These are phyloP conservation scores for Neoascochyta sp. DNA, from an alignment of 2,329 filamentous ascomycete species.

Conservation along the genomic window DNA sequence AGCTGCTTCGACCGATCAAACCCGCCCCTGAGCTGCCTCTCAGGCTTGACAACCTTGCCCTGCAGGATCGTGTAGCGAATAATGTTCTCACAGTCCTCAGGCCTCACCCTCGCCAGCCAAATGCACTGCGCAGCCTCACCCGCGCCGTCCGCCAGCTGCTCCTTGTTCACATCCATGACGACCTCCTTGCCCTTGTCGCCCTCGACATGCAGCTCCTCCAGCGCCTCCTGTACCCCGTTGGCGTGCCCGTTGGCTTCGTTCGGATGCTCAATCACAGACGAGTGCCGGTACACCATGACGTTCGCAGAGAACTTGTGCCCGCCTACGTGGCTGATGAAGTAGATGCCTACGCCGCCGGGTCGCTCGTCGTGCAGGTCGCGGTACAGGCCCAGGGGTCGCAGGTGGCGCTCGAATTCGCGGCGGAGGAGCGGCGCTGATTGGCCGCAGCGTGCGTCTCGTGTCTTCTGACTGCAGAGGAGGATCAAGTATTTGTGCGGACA, in stretches of 20 bases:
- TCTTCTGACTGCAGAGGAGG: constrained; percentile 88
- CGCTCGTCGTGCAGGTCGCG: constrained; percentile 84
- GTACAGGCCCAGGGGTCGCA: constrained; percentile 78
- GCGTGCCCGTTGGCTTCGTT: constrained; percentile 16
- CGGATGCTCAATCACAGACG: constrained; percentile 18
- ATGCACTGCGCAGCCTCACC: constrained; percentile 75
- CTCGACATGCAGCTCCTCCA: constrained; percentile 39
- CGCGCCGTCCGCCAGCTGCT: constrained; percentile 36
- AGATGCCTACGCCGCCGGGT: constrained; percentile 88
- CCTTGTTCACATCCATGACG: constrained; percentile 30
- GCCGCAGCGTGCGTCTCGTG: constrained; percentile 90
- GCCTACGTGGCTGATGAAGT: constrained; percentile 94
- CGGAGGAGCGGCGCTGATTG: constrained; percentile 88
- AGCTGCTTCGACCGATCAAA: constrained; percentile 80
- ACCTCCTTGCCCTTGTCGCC: constrained; percentile 38
- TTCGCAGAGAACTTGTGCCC: constrained; percentile 97
- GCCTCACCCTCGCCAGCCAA: constrained; percentile 80
- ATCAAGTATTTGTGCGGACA: constrained; percentile 84
- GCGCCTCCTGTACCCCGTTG: constrained; percentile 32
- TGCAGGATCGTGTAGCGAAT: constrained; percentile 84
- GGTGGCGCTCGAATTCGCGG: constrained; percentile 82
- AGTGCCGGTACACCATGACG: constrained; percentile 79
- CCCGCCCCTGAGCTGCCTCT: constrained; percentile 77
- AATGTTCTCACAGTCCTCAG: constrained; percentile 90
- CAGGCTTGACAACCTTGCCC: constrained; percentile 91